Base-by-base conservation (phyloP, 129 eudicot genomes). In the Flaveria sonorensis region DNA sequence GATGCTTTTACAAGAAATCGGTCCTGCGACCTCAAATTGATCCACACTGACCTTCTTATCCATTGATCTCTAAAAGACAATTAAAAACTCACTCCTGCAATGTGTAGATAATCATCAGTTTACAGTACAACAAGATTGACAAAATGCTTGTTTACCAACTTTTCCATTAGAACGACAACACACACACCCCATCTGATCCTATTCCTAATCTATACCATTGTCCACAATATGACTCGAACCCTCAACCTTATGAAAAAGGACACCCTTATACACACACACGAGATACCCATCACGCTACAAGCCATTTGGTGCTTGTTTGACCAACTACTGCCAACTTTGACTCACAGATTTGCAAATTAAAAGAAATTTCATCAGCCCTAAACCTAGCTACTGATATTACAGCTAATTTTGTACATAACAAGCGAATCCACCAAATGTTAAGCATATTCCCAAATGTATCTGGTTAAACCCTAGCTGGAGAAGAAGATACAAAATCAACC, bases 1-100 rank as follows among this genome's bases (percentile, higher is more conserved):
- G 3, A 51, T 13, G 23, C 13, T 32, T 23, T 76, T 65, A 21
- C 75, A 26, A 24, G 56, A 60, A n/a, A 32, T 1, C 4, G 15
- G 45, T 28, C 56, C 86, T 9, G 24, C 47, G 7, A 70, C 64
- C 43, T 50, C 77, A 18, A 75, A 45, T 71, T 82, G 77, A 47
- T 47, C 77, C 24, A 18, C 56, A 42, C 2, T 61, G 21, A 72
- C 76, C 76, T 74, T 75, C 18, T 67, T 66, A 28, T 79, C 86
- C 89, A 85, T 85, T 66, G 16, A 47, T 48, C 57, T 20, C 10
- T 32, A 39, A 55, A 81, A 21, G 1, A 32, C 16, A 72, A 21
- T 15, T 64, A 66, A 60, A 66, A 24, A 24, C 18, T 50, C 13
- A 36, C 24, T 36, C 73, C 80, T 76, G 80, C 65, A 76, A 42